A percentile compares a stretch with the other conserved stretches of the same genome.
Conservation (phyloP, 2,329 filamentous ascomycete species). For the Endocalyx cinctus region DNA sequence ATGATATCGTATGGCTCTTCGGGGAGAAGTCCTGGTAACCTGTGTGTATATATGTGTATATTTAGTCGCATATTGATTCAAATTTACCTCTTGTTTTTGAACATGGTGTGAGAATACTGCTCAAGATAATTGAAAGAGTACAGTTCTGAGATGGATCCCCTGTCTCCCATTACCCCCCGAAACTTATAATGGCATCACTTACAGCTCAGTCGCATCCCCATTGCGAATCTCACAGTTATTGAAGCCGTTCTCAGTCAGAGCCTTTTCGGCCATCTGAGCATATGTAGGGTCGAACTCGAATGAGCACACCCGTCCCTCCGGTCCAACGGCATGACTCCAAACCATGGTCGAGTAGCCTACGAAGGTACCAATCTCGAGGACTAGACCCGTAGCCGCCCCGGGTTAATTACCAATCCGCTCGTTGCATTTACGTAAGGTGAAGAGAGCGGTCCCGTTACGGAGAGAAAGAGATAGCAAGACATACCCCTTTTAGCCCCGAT, state of each 20-base stretch:
- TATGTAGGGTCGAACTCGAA: constrained; percentile 43
- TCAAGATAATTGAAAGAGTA: no score
- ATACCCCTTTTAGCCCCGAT: constrained; percentile 38
- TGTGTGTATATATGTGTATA: no score
- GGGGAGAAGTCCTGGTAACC: constrained; percentile 24
- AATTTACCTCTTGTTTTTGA: no score
- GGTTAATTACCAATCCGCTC: no score
- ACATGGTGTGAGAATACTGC: no score
- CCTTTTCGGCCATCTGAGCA: constrained; percentile 34
- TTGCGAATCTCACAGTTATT: constrained; percentile 42
- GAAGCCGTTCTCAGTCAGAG: constrained; percentile 34
- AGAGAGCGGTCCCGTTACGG: no score
- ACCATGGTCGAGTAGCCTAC: constrained; percentile 45
- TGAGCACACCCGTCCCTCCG: constrained; percentile 35
- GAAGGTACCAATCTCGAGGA: constrained; percentile 46
- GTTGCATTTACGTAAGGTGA: no score
- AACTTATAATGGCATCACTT: no score
- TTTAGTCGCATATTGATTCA: no score
- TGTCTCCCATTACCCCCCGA: no score
- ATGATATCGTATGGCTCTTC: constrained; percentile 46
- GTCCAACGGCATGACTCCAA: constrained; percentile 43
- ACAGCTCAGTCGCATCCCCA: constrained; percentile 44
- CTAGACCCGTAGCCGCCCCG: constrained; percentile 26
- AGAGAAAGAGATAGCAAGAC: constrained; percentile 2
- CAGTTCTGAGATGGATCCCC: no score